Conservation (phyloP, 2,329 filamentous ascomycete species). For the Elsinoe australis region DNA sequence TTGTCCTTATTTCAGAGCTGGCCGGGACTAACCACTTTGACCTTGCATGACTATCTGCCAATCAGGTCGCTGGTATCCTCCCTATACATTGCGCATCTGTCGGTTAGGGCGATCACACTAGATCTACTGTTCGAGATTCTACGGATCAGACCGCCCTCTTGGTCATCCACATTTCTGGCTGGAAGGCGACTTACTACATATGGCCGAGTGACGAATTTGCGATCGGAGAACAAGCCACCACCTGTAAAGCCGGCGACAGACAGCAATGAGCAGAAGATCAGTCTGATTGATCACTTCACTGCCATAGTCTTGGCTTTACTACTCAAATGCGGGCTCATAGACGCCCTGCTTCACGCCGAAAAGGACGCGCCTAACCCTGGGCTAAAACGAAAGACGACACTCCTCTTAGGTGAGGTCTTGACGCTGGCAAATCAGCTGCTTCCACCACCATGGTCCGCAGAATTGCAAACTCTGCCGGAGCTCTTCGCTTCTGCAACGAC, state of each 20-base stretch:
- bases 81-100: constrained; percentile 50
- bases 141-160: constrained; percentile 85
- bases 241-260: constrained; percentile 52
- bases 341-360: constrained; percentile 51
- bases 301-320: constrained; percentile 79
- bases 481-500: constrained; percentile 69
- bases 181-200: constrained; percentile 91
- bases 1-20: constrained; percentile 85
- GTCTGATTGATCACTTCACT: constrained; percentile 89
- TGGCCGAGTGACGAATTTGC: constrained; percentile 82
- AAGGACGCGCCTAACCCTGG: constrained; percentile 59
- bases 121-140: constrained; percentile 79
- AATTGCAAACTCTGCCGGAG: constrained; percentile 80
- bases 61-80: constrained; percentile 71
- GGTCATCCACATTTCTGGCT: constrained; percentile 92
- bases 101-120: constrained; percentile 66
- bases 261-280: constrained; percentile 57
- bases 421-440: constrained; percentile 82
- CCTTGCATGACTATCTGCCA: constrained; percentile 79
- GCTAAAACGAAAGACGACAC: constrained; percentile 78
- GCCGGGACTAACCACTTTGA: constrained; percentile 82
- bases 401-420: constrained; percentile 83
- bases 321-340: constrained; percentile 65
- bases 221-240: constrained; percentile 52
- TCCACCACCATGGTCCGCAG: constrained; percentile 71